A percentile compares a stretch with the other conserved stretches of the same genome.
Evolutionary conservation across 2,329 filamentous ascomycete species (phyloP).

Genomic region (Aquanectria penicillioides): DNA sequence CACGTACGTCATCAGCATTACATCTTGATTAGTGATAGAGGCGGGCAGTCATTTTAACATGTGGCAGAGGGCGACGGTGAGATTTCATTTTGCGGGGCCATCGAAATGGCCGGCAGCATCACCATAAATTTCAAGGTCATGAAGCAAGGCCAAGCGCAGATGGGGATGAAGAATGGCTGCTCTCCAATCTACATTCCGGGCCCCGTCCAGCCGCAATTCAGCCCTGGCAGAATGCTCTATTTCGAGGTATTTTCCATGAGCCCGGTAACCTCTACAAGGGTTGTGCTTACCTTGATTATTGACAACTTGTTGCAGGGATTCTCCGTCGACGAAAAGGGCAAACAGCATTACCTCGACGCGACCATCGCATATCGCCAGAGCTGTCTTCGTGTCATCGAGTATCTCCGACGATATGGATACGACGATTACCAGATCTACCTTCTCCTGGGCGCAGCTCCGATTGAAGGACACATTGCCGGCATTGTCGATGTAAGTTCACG

Average conservation of each 20-base stretch:
- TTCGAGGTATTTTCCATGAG: constrained; percentile 61
- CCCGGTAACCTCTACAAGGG: no score
- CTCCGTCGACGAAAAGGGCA: constrained; percentile 86
- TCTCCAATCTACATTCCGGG: constrained; percentile 84
- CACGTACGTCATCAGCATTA: constrained; percentile 53
- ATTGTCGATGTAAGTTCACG: constrained; percentile 71
- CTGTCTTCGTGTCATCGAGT: constrained; percentile 63
- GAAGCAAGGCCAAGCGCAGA: constrained; percentile 78
- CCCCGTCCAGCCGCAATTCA: constrained; percentile 88
- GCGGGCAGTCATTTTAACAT: background rate
- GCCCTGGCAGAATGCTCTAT: constrained; percentile 69
- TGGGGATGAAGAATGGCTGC: constrained; percentile 74
- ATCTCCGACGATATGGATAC: constrained; percentile 56
- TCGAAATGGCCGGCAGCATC: constrained; percentile 93
- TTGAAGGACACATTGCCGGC: constrained; percentile 88
- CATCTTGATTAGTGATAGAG: background rate
- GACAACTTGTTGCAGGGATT: constrained; percentile 61
- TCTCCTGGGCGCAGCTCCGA: constrained; percentile 83
- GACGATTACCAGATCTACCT: constrained; percentile 84
- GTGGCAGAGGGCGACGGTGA: constrained; percentile 81
- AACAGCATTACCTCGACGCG: constrained; percentile 89
- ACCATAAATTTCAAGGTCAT: constrained; percentile 91
- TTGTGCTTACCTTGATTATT: no score
- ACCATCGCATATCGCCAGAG: constrained; percentile 89
- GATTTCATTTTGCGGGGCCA: constrained; percentile 88